Evolutionary conservation across 2,329 filamentous ascomycete genomes (phyloP).

Genomic region (Ascocoryne sarcoides): DNA sequence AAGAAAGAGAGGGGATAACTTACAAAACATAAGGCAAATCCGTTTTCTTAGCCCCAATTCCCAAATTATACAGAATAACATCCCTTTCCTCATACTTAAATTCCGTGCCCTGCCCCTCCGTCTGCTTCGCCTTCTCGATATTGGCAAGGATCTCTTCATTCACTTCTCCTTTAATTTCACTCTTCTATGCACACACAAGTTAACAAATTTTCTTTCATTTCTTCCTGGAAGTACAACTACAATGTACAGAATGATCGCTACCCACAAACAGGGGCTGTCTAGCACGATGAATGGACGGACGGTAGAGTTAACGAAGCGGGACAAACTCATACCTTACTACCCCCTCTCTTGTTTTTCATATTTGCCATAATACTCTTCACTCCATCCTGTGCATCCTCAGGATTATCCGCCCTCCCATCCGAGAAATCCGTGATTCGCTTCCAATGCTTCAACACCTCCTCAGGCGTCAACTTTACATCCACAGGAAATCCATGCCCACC

Average conservation of each 20-base stretch:
- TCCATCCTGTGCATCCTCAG: constrained; percentile 67
- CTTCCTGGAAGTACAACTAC: constrained; percentile 18
- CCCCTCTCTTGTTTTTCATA: constrained; percentile 63
- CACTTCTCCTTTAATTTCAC: constrained; percentile 28
- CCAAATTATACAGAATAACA: constrained; percentile 90
- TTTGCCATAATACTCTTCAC: constrained; percentile 75
- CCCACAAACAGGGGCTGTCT: constrained; percentile 13
- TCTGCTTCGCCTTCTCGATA: constrained; percentile 68
- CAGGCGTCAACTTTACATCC: constrained; percentile 73
- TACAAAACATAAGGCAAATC: constrained; percentile 79
- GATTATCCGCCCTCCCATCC: constrained; percentile 78
- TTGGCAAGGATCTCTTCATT: constrained; percentile 61
- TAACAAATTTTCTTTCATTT: too few species aligned
- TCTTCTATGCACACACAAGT: constrained; percentile 24
- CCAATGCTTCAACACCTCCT: constrained; percentile 72
- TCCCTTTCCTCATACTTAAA: constrained; percentile 83
- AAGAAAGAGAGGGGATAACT: constrained; percentile 17
- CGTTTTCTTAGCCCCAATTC: constrained; percentile 81
- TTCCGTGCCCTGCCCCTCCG: constrained; percentile 62
- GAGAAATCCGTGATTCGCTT: constrained; percentile 78
- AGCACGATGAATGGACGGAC: constrained; percentile 1
- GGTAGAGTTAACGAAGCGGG: too few species aligned
- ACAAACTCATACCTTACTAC: constrained; percentile 55
- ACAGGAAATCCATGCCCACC: constrained; percentile 88
- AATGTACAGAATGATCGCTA: too few species aligned